Conservation (phyloP, 345 rosid species). For the Gossypium stocksii region DNA sequence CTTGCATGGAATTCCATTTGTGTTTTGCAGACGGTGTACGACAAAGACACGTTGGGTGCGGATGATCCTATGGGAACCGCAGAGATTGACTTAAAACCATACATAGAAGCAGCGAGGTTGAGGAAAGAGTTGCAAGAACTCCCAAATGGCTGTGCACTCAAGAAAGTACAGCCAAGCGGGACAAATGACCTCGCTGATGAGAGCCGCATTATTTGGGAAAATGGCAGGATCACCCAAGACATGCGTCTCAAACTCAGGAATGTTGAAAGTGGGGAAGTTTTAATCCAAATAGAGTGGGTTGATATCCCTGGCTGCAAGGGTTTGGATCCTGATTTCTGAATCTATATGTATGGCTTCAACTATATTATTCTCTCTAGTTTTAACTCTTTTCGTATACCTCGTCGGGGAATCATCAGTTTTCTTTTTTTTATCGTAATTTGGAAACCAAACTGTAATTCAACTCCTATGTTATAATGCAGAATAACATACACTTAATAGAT, state of each 20-base stretch:
- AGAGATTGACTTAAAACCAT: constrained; percentile 53
- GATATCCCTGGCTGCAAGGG: constrained; percentile 34
- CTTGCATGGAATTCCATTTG: not conserved
- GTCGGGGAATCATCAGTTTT: too few relatives aligned
- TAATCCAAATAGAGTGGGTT: constrained; percentile 67
- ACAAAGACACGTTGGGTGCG: constrained; percentile 59
- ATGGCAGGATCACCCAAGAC: constrained; percentile 52
- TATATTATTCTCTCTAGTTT: not conserved
- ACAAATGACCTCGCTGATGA: constrained; percentile 54
- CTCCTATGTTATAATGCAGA: too few relatives aligned
- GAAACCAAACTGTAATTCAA: too few relatives aligned
- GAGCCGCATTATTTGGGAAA: constrained; percentile 39
- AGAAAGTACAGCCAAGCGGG: constrained; percentile 38
- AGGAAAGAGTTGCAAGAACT: constrained; percentile 42
- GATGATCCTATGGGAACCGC: constrained; percentile 90
- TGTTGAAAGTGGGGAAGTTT: constrained; percentile 60
- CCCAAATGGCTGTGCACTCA: constrained; percentile 51
- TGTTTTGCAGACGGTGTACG: constrained; percentile 54
- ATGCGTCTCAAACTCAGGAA: constrained; percentile 51
- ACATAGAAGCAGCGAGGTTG: constrained; percentile 42
- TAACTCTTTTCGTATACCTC: not conserved
- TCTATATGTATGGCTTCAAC: not conserved
- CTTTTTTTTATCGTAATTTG: too few relatives aligned
- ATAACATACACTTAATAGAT: too few relatives aligned
- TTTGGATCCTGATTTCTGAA: constrained; percentile 12